Conservation (phyloP, 441 rosid genomes). For the California macrophylla region DNA sequence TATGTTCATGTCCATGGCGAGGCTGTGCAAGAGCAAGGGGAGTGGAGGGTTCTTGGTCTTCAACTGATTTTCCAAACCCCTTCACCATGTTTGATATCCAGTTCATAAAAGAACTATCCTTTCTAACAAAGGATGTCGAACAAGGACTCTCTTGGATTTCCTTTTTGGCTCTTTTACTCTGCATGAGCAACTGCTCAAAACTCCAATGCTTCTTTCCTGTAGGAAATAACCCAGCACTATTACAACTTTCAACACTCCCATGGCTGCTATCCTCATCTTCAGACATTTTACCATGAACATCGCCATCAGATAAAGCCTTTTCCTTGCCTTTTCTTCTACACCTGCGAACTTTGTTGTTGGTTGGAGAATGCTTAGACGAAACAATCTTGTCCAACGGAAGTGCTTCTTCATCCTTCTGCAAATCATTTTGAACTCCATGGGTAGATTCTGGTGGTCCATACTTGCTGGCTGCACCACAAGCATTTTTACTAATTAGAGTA, state of each 20-base stretch:
- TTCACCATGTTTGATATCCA: slow-evolving; percentile 86
- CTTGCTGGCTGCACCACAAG: slow-evolving; percentile 19
- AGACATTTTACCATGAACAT: slow-evolving; percentile 27
- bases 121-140: slow-evolving; percentile 38
- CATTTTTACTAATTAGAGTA: slow-evolving; percentile 22
- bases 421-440: slow-evolving; percentile 23
- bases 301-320: slow-evolving; percentile 50
- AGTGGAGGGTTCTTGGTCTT: slow-evolving; percentile 28
- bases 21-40: slow-evolving; percentile 30
- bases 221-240: slow-evolving; percentile 37
- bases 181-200: slow-evolving; percentile 40
- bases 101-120: slow-evolving; percentile 77
- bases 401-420: slow-evolving; percentile 24
- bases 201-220: slow-evolving; percentile 40
- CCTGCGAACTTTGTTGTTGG: slow-evolving; percentile 22
- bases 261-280: slow-evolving; percentile 46
- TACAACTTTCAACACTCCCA: slow-evolving; percentile 86
- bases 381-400: slow-evolving; percentile 19
- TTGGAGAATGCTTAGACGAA: slow-evolving; percentile 21
- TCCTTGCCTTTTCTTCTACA: slow-evolving; percentile 41
- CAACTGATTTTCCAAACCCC: slow-evolving; percentile 44
- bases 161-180: slow-evolving; percentile 51
- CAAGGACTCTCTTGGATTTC: slow-evolving; percentile 37
- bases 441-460: slow-evolving; percentile 25
- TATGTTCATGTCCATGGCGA: slow-evolving; percentile 20